These are phyloP conservation scores for Globisporangium parvum DNA, from an alignment of 352 stramenopile genomes.

Conservation along the genomic window DNA sequence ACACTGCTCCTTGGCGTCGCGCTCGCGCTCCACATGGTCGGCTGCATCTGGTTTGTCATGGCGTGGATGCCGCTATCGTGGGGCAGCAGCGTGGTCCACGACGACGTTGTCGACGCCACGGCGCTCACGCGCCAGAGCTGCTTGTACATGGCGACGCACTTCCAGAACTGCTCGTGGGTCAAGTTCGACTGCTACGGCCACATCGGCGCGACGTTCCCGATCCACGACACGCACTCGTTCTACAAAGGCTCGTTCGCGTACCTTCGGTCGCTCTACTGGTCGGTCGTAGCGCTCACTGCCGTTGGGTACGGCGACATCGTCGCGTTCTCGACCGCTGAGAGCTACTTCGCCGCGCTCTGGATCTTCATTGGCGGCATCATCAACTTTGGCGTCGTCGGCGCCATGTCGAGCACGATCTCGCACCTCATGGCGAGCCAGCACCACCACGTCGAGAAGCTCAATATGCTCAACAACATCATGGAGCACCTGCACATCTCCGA, in stretches of 20 bases:
- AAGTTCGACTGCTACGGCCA: constrained; percentile 66
- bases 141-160: constrained; percentile 38
- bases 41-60: constrained; percentile 71
- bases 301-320: constrained; percentile 76
- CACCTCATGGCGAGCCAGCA: constrained; percentile 58
- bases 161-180: constrained; percentile 71
- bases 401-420: constrained; percentile 76
- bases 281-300: constrained; percentile 57
- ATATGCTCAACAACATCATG: constrained; percentile 57
- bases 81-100: background rate
- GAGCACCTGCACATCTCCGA: constrained; percentile 51
- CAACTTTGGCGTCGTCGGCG: constrained; percentile 73
- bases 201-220: constrained; percentile 40
- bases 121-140: constrained; percentile 28
- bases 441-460: constrained; percentile 65
- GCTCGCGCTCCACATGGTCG: constrained; percentile 52
- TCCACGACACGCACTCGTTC: constrained; percentile 25
- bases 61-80: constrained; percentile 29
- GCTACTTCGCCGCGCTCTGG: constrained; percentile 64
- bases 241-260: constrained; percentile 61
- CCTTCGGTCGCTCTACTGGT: constrained; percentile 69
- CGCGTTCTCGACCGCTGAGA: constrained; percentile 67
- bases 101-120: background rate
- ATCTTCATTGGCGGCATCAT: constrained; percentile 71
- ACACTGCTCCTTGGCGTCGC: constrained; percentile 44